Conservation (phyloP, 371 early-diverging fungal species). For the Mortierella sp. region DNA sequence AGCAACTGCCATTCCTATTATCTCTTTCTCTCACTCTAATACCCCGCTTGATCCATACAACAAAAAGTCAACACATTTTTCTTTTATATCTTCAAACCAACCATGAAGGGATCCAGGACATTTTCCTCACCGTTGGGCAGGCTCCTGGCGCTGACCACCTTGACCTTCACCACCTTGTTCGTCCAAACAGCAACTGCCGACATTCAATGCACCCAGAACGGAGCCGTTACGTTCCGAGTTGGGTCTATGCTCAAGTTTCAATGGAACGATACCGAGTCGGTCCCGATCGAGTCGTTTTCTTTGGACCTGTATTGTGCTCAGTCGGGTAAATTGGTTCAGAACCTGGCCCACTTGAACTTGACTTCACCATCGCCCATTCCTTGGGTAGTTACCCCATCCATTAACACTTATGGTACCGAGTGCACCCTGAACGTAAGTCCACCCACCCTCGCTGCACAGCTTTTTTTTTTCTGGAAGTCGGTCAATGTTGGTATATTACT, state of each 20-base stretch:
- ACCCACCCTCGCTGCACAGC: no score
- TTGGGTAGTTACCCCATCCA: conserved; percentile 23
- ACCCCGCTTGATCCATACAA: no score
- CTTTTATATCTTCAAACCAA: no score
- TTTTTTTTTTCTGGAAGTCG: neutral
- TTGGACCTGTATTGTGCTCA: conserved; percentile 35
- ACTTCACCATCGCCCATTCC: conserved; percentile 18
- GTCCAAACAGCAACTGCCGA: conserved; percentile 10
- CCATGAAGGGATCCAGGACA: no score
- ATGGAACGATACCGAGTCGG: conserved; percentile 37
- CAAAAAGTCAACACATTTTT: no score
- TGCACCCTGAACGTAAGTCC: conserved; percentile 39
- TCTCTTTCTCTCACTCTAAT: no score
- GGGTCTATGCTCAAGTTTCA: conserved; percentile 39
- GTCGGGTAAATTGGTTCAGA: conserved; percentile 19
- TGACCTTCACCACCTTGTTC: no score
- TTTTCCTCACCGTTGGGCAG: no score
- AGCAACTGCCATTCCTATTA: no score
- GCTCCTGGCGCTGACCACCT: no score
- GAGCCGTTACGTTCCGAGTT: conserved; percentile 29
- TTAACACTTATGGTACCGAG: conserved; percentile 1
- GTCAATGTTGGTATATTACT: no score
- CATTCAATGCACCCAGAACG: conserved; percentile 22
- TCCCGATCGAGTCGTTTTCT: conserved; percentile 22
- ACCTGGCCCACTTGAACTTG: conserved; percentile 25